Percentiles rank a stretch among this genome's conserved stretches.
Evolutionary conservation across 208 protist species (phyloP).

Genomic region (Porcisia deanei): DNA sequence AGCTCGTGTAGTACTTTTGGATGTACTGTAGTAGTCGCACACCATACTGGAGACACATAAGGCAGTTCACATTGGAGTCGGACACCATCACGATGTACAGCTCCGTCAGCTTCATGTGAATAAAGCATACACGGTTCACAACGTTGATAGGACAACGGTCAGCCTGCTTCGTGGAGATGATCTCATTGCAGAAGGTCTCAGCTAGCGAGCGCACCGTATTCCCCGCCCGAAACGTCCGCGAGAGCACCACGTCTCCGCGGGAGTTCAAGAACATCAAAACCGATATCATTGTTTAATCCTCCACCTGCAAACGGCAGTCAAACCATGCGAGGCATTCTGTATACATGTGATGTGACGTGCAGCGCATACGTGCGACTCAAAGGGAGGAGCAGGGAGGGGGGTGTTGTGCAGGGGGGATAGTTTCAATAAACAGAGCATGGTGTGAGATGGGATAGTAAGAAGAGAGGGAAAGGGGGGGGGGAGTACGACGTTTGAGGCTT

Average conservation of each 20-base stretch:
- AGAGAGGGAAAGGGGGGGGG: background rate
- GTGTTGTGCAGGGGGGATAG: background rate
- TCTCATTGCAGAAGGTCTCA: conserved; percentile 89
- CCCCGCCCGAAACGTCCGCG: conserved; percentile 80
- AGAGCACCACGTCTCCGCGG: conserved; percentile 87
- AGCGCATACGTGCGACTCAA: background rate
- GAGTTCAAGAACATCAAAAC: conserved; percentile 90
- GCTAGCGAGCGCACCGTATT: conserved; percentile 73
- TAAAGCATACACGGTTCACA: conserved; percentile 85
- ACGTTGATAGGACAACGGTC: conserved; percentile 91
- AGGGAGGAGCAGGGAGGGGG: background rate
- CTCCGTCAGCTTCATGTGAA: conserved; percentile 91
- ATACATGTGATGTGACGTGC: background rate
- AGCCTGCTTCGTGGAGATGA: conserved; percentile 66
- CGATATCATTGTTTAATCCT: conserved; percentile 58
- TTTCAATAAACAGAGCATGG: background rate
- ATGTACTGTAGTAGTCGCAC: conserved; percentile 88
- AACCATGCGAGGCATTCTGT: background rate
- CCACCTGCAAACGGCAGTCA: background rate
- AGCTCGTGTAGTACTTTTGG: conserved; percentile 90
- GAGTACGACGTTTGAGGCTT: background rate
- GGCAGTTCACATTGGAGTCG: conserved; percentile 93
- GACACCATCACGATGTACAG: conserved; percentile 95
- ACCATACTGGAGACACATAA: conserved; percentile 80
- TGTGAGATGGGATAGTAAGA: background rate